Base-by-base conservation (phyloP, 768 basidiomycete genomes). In the Rhizopogon vinicolor region DNA sequence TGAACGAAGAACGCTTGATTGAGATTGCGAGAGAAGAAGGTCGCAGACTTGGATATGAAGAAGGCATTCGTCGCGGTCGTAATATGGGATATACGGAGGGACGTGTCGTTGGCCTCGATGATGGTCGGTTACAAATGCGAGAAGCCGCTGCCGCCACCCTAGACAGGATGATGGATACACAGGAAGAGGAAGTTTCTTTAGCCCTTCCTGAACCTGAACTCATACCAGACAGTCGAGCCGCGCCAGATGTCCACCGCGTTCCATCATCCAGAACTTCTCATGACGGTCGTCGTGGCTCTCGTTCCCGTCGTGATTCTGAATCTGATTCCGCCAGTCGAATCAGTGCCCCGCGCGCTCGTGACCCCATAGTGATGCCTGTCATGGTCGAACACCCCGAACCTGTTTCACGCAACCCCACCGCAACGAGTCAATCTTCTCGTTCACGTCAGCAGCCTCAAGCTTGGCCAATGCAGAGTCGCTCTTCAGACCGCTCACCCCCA, bases 11-110 rank as follows among this genome's bases (percentile, higher is more conserved):
- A 40, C 72, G 75, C 8, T 68, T 81, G 7, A 68, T 83, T 33
- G 74, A 79, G 2, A 56, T 69, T 14, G 85, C 84, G 1, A 67
- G 78, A 54, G 81, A 84, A 51, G 78, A 84, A 59, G 84, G 84
- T 5, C 64, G 79, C 41, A 70, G 75, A 22, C 59, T 75, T 10
- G 84, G 84, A 5, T 81, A 77, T 61, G 74, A 74, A 59, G 76
- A 82, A 59, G 84, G 83, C 51, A 76, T 74, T 39, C 65, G 70
- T 35, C 62, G 73, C 9, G 68, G 72, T 5, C 63, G 73, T 37
- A 61, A 56, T 37, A 56, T 75, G 44, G 71, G 63, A 7, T 60
- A 62, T 29, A 60, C 65, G 40, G 70, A 73, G 18, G 64, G 58
- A 6, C 62, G 66, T 40, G 61, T 62, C 1, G 12, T 37, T 8